Evolutionary conservation across 148 eudicot genomes (phyloP).

Genomic region (Tetragonia tetragonoides): DNA sequence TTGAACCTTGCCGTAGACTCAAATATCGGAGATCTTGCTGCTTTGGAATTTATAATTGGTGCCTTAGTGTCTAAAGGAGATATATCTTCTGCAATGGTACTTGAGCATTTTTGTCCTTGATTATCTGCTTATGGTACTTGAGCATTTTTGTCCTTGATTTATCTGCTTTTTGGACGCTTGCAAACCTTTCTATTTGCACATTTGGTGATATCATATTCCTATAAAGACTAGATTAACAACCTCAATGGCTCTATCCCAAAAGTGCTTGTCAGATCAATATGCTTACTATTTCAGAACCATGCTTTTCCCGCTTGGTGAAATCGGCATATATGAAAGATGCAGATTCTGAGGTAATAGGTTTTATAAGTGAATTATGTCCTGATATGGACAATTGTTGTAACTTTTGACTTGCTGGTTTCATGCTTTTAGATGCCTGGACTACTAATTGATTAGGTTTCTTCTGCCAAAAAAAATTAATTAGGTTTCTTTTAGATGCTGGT

Average conservation of each 20-base stretch:
- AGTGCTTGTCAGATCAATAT: background rate
- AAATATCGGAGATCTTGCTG: slow-evolving; percentile 95
- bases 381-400: too few relatives aligned
- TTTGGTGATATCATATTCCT: background rate
- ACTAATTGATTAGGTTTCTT: background rate
- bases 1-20: slow-evolving; percentile 71
- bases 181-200: background rate
- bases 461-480: too few relatives aligned
- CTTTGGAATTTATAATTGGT: slow-evolving; percentile 75
- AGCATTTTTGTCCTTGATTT: background rate
- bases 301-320: too few relatives aligned
- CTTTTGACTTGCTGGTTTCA: too few relatives aligned
- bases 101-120: slow-evolving; percentile 1
- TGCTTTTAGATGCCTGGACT: too few relatives aligned
- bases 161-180: background rate
- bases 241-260: background rate
- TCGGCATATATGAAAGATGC: too few relatives aligned
- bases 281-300: background rate
- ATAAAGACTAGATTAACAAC: background rate
- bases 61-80: slow-evolving; percentile 86
- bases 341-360: too few relatives aligned
- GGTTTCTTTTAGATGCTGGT: background rate
- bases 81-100: slow-evolving; percentile 71
- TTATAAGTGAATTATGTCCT: too few relatives aligned
- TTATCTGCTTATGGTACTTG: background rate